These are phyloP conservation scores for Pezicula neosporulosa DNA, from an alignment of 2,329 filamentous ascomycete species.

Conservation along the genomic window DNA sequence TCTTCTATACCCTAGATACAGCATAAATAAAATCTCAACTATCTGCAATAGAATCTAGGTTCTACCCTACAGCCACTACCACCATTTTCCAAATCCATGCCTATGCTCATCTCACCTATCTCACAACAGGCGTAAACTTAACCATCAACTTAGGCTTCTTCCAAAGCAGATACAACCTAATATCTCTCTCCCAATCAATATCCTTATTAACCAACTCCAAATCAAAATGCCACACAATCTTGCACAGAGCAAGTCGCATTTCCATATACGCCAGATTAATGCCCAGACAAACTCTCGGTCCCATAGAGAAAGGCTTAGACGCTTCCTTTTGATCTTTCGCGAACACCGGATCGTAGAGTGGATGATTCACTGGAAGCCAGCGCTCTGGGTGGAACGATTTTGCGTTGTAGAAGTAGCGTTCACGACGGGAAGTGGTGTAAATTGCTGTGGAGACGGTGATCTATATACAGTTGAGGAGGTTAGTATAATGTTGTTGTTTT, in stretches of 20 bases:
- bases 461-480: neutral
- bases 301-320: slow-evolving; percentile 3
- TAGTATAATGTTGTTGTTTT: too few species aligned
- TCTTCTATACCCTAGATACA: too few species aligned
- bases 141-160: slow-evolving; percentile 20
- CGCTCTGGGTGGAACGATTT: neutral
- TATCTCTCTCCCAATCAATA: slow-evolving; percentile 19
- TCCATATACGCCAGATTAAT: slow-evolving; percentile 15
- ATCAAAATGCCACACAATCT: slow-evolving; percentile 7
- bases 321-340: neutral
- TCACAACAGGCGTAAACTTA: neutral
- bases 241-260: slow-evolving; percentile 4
- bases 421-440: neutral
- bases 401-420: neutral
- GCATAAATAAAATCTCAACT: too few species aligned
- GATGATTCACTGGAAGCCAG: neutral
- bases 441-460: neutral
- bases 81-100: too few species aligned
- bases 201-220: neutral
- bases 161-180: slow-evolving; percentile 38
- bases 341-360: neutral
- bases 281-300: slow-evolving; percentile 2
- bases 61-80: too few species aligned
- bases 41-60: too few species aligned
- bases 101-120: too few species aligned